Conservation (phyloP, 257 asterid genomes). For the Ophiorrhiza pumila region DNA sequence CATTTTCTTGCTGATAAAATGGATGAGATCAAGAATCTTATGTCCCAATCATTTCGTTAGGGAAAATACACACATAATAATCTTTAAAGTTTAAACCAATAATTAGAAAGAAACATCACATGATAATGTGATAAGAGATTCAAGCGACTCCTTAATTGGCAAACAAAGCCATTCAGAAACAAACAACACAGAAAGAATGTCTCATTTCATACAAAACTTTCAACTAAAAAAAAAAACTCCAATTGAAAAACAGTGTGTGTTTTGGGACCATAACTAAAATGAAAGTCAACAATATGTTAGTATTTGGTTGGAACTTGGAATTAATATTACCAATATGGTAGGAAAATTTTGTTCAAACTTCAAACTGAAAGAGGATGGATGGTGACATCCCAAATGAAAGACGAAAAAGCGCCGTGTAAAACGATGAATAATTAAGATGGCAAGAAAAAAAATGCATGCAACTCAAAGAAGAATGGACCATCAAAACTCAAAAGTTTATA, state of each 20-base stretch:
- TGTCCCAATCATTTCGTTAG: neutral
- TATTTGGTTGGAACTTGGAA: neutral
- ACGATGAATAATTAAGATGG: too few relatives aligned
- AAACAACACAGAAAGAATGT: neutral
- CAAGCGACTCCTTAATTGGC: neutral
- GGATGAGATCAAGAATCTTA: too few relatives aligned
- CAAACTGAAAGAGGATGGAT: too few relatives aligned
- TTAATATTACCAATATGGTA: neutral
- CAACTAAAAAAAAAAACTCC: neutral
- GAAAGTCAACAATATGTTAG: too few relatives aligned
- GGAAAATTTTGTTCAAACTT: neutral
- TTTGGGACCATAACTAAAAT: conserved; percentile 1
- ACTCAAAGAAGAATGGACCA: conserved; percentile 2
- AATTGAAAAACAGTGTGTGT: neutral
- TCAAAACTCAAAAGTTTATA: neutral
- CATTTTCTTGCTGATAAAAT: too few relatives aligned
- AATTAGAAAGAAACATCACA: neutral
- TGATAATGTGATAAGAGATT: neutral
- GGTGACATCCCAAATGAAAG: neutral
- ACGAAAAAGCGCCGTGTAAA: neutral
- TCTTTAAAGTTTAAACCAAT: neutral
- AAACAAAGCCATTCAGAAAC: neutral
- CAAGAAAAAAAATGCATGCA: neutral
- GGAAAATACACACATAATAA: neutral
- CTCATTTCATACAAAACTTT: neutral